Conservation (phyloP, 495 filamentous ascomycete species). For the Hypoxylon perforatum region DNA sequence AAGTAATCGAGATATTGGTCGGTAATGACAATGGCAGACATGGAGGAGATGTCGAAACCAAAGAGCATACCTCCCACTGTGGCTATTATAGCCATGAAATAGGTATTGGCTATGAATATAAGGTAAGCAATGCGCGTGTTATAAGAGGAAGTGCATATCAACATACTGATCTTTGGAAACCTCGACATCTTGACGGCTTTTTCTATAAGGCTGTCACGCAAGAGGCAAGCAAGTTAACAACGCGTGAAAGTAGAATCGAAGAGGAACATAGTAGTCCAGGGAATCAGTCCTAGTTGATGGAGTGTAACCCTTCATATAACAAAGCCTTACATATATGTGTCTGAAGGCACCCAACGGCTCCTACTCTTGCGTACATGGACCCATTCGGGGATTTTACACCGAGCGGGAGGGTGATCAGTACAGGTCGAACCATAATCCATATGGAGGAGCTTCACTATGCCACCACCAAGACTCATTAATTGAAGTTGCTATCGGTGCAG, state of each 20-base stretch:
- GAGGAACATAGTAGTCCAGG: slow-evolving; percentile 9
- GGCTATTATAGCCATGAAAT: slow-evolving; percentile 71
- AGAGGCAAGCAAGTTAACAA: slow-evolving; percentile 16
- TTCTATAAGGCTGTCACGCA: slow-evolving; percentile 10
- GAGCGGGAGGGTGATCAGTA: slow-evolving; percentile 15
- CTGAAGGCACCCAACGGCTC: slow-evolving; percentile 30
- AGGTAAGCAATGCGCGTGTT: slow-evolving; percentile 36
- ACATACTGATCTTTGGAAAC: slow-evolving; percentile 47
- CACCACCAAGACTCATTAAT: slow-evolving; percentile 11
- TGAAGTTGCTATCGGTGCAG: slow-evolving; percentile 45
- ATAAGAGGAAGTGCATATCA: neutral
- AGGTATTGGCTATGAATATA: slow-evolving; percentile 58
- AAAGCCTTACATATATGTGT: slow-evolving; percentile 34
- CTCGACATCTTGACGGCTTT: slow-evolving; percentile 43
- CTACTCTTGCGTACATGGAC: slow-evolving; percentile 23
- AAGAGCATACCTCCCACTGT: slow-evolving; percentile 72
- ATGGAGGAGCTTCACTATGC: slow-evolving; percentile 24
- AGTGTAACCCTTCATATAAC: slow-evolving; percentile 41
- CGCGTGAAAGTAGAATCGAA: slow-evolving; percentile 17
- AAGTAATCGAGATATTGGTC: slow-evolving; percentile 75
- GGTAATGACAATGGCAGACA: slow-evolving; percentile 78
- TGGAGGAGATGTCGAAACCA: slow-evolving; percentile 76
- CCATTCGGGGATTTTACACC: slow-evolving; percentile 36
- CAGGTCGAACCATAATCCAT: slow-evolving; percentile 32
- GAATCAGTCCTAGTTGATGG: slow-evolving; percentile 9